phyloP scores from a whole-genome alignment of 371 early-diverging fungal species.

The Mucor piriformis region DNA sequence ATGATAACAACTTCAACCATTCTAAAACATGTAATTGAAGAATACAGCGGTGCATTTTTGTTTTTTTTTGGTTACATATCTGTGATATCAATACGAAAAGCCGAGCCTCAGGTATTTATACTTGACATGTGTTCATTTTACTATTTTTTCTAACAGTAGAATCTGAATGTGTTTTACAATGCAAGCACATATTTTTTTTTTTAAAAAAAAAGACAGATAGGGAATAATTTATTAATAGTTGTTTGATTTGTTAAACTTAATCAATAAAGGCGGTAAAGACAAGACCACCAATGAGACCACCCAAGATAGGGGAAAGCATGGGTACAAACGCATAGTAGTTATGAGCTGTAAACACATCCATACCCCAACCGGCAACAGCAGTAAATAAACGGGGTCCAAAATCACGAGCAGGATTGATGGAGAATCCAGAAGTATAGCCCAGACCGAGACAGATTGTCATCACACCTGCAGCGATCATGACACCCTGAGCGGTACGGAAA shows the following conservation, averaged over 20 bases:
- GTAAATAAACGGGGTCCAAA: conserved; percentile 87
- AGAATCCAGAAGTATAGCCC: conserved; percentile 77
- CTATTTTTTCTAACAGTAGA: no score
- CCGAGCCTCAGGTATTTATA: no score
- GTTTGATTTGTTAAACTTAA: conserved; percentile 11
- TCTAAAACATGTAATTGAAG: no score
- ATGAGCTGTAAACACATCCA: conserved; percentile 64
- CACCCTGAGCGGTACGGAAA: conserved; percentile 60
- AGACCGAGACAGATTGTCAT: conserved; percentile 46
- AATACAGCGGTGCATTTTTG: no score
- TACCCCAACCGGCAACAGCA: conserved; percentile 76
- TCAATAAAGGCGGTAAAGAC: conserved; percentile 68
- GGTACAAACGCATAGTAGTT: conserved; percentile 81
- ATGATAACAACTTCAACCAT: no score
- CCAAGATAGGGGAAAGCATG: conserved; percentile 75
- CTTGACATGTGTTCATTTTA: no score
- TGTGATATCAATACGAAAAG: no score
- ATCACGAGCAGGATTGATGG: conserved; percentile 90
- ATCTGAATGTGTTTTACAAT: no score
- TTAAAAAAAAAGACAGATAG: no score
- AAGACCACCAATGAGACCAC: conserved; percentile 70
- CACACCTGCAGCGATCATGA: conserved; percentile 66
- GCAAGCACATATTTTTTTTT: no score
- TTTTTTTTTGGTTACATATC: no score
- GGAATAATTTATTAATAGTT: no score